A percentile compares a stretch with the other conserved stretches of the same genome.
Evolutionary conservation across 116 monocot genomes (phyloP).

Genomic region (Posidonia oceanica): DNA sequence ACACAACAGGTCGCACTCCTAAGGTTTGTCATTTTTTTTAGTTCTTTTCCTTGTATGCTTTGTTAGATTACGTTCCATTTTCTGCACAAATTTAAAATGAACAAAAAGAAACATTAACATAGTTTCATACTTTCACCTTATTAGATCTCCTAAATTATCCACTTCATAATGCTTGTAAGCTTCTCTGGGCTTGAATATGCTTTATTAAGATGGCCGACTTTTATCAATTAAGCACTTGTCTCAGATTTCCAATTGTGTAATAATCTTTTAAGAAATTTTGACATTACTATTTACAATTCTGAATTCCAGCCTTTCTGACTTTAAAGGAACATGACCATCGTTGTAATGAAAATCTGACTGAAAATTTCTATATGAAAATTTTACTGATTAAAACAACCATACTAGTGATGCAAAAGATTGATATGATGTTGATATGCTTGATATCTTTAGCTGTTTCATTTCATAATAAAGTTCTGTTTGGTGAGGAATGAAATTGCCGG

Average conservation of each 20-base stretch:
- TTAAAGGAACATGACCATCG: too few relatives aligned
- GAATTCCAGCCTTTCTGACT: too few relatives aligned
- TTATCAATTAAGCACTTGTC: neutral
- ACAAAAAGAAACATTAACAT: neutral
- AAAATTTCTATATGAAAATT: too few relatives aligned
- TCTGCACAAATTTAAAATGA: neutral
- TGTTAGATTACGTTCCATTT: neutral
- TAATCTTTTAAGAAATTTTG: too few relatives aligned
- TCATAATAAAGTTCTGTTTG: too few relatives aligned
- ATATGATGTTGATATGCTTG: too few relatives aligned
- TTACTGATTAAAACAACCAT: neutral
- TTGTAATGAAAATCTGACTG: too few relatives aligned
- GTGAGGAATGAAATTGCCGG: too few relatives aligned
- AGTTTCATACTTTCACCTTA: neutral
- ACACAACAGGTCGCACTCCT: constrained; percentile 66
- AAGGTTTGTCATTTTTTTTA: constrained; percentile 42
- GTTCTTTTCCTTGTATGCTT: neutral
- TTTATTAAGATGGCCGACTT: neutral
- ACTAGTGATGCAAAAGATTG: neutral
- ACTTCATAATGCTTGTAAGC: neutral
- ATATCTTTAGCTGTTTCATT: too few relatives aligned
- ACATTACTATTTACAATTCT: too few relatives aligned
- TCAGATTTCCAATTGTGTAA: too few relatives aligned
- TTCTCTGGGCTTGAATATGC: neutral
- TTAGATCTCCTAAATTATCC: neutral